Percentiles rank a stretch among this genome's conserved stretches.
Conservation (phyloP, 1,284 basidiomycete species). For the Meira nashicola region DNA sequence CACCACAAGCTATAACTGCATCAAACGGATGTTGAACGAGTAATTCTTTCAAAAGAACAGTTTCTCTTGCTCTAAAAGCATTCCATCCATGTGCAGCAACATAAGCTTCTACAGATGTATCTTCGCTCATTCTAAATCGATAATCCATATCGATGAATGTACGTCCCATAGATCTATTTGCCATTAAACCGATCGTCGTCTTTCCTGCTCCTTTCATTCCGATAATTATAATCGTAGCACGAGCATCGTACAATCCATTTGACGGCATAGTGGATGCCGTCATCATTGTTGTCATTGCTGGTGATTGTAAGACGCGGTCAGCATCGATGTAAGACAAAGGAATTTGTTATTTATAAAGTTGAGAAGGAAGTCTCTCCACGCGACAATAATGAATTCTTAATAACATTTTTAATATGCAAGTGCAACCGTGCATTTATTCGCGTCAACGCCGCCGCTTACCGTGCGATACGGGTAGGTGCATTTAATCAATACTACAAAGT, state of each 20-base stretch:
- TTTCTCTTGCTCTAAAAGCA: conserved; percentile 11
- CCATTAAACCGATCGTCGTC: conserved; percentile 20
- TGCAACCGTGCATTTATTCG: too few species aligned
- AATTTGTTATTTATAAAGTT: too few species aligned
- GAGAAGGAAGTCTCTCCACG: too few species aligned
- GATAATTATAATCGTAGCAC: conserved; percentile 19
- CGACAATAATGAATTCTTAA: too few species aligned
- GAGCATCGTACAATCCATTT: conserved; percentile 9
- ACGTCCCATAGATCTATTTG: conserved; percentile 9
- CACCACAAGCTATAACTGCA: conserved; percentile 14
- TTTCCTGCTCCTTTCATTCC: conserved; percentile 22
- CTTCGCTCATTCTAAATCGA: not conserved
- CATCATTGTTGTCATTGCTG: too few species aligned
- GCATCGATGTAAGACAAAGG: too few species aligned
- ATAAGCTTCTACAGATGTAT: not conserved
- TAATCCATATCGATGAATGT: conserved; percentile 15
- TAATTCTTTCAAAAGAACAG: not conserved
- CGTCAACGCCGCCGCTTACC: too few species aligned
- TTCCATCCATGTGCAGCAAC: conserved; percentile 11
- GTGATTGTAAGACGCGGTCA: too few species aligned
- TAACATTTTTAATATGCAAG: too few species aligned
- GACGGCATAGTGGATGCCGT: too few species aligned
- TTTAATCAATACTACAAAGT: too few species aligned
- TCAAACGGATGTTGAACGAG: conserved; percentile 13
- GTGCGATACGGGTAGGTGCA: too few species aligned